Base-by-base conservation (phyloP, 352 stramenopile genomes). In the Aphanomyces astaci region DNA sequence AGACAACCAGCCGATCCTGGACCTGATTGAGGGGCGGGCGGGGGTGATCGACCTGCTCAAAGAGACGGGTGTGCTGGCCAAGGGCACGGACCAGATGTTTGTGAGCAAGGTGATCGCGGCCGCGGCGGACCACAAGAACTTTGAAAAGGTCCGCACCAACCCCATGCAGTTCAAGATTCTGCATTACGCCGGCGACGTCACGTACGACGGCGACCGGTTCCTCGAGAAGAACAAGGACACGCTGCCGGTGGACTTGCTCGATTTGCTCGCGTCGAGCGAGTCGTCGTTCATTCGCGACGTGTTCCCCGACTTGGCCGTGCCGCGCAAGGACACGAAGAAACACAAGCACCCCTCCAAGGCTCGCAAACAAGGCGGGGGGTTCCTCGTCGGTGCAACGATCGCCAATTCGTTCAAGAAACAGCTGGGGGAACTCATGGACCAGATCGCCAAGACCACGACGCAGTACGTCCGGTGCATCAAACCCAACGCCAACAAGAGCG, bases 31-130 rank as follows among this genome's bases (percentile, higher is more conserved):
- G 71, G 81, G 81, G 30, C 86, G 76, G 33, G 87, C 85, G 71
- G 92, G 92, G 25, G 95, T 98, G 65, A 78, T 98, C 24, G 82
- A 79, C 31, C 74, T 99, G 56, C 76, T 99, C 31, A 97, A 99
- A 72, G 95, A 99, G 75, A 93, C 98, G 74, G 96, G 96, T 53
- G 86, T 97, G 7, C 79, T 89, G 24, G 89, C 92, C 4, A 79
- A 91, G 63, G 89, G 86, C 17, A 92, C 75, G 3, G 87, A 97
- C 73, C 77, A 32, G 24, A 88, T 81, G 25, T 95, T 97, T 28
- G 80, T 95, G 63, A 86, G 76, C 75, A 93, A 94, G 70, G 71
- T 96, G 46, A 66, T 88, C 28, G 86, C 89, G 36, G 76, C 87
- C 17, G 89, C 91, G 70, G 83, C 72, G 25, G 78, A 83, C 53